Conservation (phyloP, 768 basidiomycete species). For the Russula sp. region DNA sequence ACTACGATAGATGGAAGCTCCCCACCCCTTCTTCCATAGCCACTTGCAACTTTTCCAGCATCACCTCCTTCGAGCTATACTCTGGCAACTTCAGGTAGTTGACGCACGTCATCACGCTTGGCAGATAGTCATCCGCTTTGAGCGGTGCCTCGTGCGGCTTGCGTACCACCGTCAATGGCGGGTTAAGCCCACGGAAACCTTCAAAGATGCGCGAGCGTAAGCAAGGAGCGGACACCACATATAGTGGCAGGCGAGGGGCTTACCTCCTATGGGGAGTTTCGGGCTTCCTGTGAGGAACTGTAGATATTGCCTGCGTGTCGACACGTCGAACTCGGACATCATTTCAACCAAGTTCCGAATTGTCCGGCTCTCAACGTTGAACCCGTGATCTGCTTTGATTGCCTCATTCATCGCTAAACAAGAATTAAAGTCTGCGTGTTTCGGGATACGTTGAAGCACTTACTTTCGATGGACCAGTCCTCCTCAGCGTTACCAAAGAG, state of each 20-base stretch:
- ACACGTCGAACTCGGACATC: slow-evolving; percentile 71
- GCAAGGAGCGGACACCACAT: neutral
- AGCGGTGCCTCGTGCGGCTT: slow-evolving; percentile 93
- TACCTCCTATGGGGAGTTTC: slow-evolving; percentile 92
- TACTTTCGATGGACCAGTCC: slow-evolving; percentile 92
- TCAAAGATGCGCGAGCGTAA: slow-evolving; percentile 5
- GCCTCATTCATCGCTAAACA: slow-evolving; percentile 74
- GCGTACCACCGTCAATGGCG: slow-evolving; percentile 90
- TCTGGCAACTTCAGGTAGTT: slow-evolving; percentile 96
- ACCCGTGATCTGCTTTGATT: slow-evolving; percentile 96
- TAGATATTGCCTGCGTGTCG: slow-evolving; percentile 76
- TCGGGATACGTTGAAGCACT: slow-evolving; percentile 25
- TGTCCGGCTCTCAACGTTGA: slow-evolving; percentile 88
- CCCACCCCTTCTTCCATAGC: slow-evolving; percentile 94
- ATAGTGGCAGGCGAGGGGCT: slow-evolving; percentile 23
- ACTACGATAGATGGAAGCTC: slow-evolving; percentile 94
- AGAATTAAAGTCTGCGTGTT: slow-evolving; percentile 14
- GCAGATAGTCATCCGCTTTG: slow-evolving; percentile 88
- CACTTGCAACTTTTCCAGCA: slow-evolving; percentile 72
- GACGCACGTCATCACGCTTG: slow-evolving; percentile 98
- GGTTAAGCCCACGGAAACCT: slow-evolving; percentile 95
- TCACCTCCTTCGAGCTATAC: slow-evolving; percentile 80
- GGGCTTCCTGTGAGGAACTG: slow-evolving; percentile 98
- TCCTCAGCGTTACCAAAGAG: slow-evolving; percentile 96
- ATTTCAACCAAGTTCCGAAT: slow-evolving; percentile 83